phyloP scores from a whole-genome alignment of 768 basidiomycete genomes.

The Rhodotorula sphaerocarpa region DNA sequence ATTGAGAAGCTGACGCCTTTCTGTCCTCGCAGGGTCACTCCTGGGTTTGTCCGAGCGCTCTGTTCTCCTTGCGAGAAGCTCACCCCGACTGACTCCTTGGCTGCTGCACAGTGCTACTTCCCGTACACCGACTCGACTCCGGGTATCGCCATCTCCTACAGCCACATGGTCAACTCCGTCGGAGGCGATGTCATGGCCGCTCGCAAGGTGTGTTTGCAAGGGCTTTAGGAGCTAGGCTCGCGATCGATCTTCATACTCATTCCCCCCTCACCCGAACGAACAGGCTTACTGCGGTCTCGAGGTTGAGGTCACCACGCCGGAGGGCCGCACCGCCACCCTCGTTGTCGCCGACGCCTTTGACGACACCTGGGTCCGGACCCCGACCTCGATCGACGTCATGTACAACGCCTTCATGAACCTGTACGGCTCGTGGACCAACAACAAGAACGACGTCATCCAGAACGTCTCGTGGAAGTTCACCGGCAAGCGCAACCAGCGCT shows the following conservation, averaged over 20 bases:
- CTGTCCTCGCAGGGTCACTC: not conserved
- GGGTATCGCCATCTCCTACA: constrained; percentile 33
- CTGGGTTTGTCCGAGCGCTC: too few relatives aligned
- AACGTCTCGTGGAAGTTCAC: constrained; percentile 35
- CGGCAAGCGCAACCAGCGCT: constrained; percentile 29
- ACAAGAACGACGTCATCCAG: constrained; percentile 36
- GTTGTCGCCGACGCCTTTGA: constrained; percentile 37
- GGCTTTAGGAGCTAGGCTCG: too few relatives aligned
- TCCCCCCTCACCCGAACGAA: too few relatives aligned
- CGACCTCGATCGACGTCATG: constrained; percentile 26
- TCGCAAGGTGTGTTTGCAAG: constrained; percentile 5
- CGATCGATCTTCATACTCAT: too few relatives aligned
- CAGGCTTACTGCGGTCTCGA: constrained; percentile 40
- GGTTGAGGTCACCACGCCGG: constrained; percentile 22
- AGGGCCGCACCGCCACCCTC: constrained; percentile 20
- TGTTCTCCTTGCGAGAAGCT: too few relatives aligned
- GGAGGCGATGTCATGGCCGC: constrained; percentile 23
- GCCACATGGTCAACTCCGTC: constrained; percentile 34
- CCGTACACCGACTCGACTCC: constrained; percentile 26
- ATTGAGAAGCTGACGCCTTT: too few relatives aligned
- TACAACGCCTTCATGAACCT: constrained; percentile 23
- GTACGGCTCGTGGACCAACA: constrained; percentile 19
- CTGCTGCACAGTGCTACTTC: constrained; percentile 32
- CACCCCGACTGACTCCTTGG: too few relatives aligned
- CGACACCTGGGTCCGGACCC: constrained; percentile 30